Evolutionary conservation across 129 eudicot genomes (phyloP), one percentile per base, ranked within the genome.

Genomic region (Artemisia argyi): DNA sequence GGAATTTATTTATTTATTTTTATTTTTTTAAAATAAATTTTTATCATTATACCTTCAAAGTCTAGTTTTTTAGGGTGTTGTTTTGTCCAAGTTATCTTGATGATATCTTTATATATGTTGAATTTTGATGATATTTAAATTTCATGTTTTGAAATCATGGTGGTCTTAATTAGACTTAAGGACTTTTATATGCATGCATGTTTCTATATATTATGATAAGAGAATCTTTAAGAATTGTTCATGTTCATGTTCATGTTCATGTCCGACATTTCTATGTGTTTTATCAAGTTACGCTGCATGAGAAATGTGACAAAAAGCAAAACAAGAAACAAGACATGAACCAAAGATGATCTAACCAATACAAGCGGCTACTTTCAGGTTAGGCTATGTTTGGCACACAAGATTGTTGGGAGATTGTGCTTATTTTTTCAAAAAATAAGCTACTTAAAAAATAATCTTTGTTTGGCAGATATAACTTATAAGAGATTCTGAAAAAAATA

Each of bases 321-420:
- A 26, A 50, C 72, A 47, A 67, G 47, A 59, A 67, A 67, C 14
- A 50, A 50, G 42, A 49, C 12, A 66, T 48, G 58, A 66, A 66
- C 10, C 44, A 66, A 11, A 7, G 44, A 66, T 44, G 72, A 19
- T 66, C 1, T 66, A 66, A 50, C 48, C 28, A 47, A 39, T 11
- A 20, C 18, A 20, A 48, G 11, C 18, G 24, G 52, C 11, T 18
- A 8, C 16, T 16, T 51, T 32, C 7, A 32, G 42, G 42, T 32
- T 32, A 32, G 0, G n/a, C n/a, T n/a, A n/a, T n/a, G n/a, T n/a
- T n/a, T n/a, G n/a, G n/a, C n/a, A n/a, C n/a, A n/a, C n/a, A n/a
- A n/a, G n/a, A n/a, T n/a, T n/a, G n/a, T n/a, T n/a, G n/a, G n/a
- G n/a, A n/a, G n/a, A n/a, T n/a, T n/a, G n/a, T n/a, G n/a, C n/a